Conservation (phyloP, 768 basidiomycete species). For the Brasilioporus rufonigricans region DNA sequence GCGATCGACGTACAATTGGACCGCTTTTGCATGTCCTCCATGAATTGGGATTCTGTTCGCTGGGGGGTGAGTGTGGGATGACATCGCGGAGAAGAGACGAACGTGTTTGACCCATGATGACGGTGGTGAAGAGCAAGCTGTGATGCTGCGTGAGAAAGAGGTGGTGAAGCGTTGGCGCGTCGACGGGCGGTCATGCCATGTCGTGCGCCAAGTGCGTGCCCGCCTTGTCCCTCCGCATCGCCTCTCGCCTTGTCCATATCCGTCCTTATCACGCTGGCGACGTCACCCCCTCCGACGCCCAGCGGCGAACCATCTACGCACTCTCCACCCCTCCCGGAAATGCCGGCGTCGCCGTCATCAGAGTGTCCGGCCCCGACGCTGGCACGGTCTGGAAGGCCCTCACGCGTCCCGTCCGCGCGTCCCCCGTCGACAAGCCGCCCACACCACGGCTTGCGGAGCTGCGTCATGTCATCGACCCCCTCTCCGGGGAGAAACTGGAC, state of each 20-base stretch:
- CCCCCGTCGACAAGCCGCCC: slow-evolving; percentile 32
- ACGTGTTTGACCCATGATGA: slow-evolving; percentile 84
- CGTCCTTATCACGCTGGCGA: background rate
- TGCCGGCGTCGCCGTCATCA: slow-evolving; percentile 78
- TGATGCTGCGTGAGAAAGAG: slow-evolving; percentile 26
- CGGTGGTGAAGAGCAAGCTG: slow-evolving; percentile 1
- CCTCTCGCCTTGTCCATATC: slow-evolving; percentile 14
- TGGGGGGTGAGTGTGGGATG: slow-evolving; percentile 1
- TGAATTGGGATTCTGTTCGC: slow-evolving; percentile 79
- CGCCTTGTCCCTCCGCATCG: no score
- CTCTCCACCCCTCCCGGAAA: slow-evolving; percentile 86
- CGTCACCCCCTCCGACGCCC: slow-evolving; percentile 43
- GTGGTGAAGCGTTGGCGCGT: background rate
- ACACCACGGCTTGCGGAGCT: slow-evolving; percentile 68
- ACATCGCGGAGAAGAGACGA: slow-evolving; percentile 30
- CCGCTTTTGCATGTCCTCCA: slow-evolving; percentile 96
- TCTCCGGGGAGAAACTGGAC: slow-evolving; percentile 61
- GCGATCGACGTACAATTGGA: slow-evolving; percentile 82
- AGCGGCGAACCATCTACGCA: slow-evolving; percentile 80
- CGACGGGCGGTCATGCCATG: no score
- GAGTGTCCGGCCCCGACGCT: slow-evolving; percentile 79
- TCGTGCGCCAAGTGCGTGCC: no score
- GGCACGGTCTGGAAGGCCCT: slow-evolving; percentile 58
- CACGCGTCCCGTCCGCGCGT: slow-evolving; percentile 38
- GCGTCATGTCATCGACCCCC: slow-evolving; percentile 65